Base-by-base conservation (phyloP, 805 yeast genomes). In the Kockiozyma suomiensis region DNA sequence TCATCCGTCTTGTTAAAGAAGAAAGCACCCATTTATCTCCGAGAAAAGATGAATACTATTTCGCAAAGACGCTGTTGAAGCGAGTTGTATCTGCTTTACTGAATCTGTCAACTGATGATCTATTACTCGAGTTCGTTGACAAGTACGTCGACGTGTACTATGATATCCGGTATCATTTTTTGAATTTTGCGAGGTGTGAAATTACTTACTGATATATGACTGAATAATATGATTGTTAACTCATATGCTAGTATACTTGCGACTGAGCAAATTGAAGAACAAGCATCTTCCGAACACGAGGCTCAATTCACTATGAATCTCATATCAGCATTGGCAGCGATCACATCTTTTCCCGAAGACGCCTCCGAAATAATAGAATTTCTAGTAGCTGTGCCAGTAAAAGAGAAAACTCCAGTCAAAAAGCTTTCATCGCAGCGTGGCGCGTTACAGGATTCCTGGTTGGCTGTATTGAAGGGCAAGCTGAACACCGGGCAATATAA, bases 111-210 rank as follows among this genome's bases (percentile, higher is more conserved):
- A 35, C 32, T 15, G 67, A 76, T 4, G 72, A 78, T 53, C 70
- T 81, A 12, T 60, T 83, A 15, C 71, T 78, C 51, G 90, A 87
- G 70, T 88, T 88, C 68, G 68, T 78, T 30, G 83, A 79, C 23
- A 76, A 75, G 28, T 84, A 81, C 61, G 85, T 85, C 69, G 68
- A 69, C 32, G 78, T 79, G 66, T 82, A 81, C 72, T 88, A 88
- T 78, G 99, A 93, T 71, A 74, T 93, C 58, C 89, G 91, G 67
- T 90, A 78, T 70, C 88, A 85, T 69, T 86, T 89, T 66, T 84
- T 86, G 69, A 75, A 79, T 40, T 85, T 81, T 66, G 71, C 84
- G 23, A 49, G 53, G 57, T 43, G 37, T 2, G 54, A 35, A 15
- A 10, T 35, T 25, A 2, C n/a, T 19, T 4, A 17, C 21, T n/a